These are phyloP conservation scores for Cornus controversa DNA, from an alignment of 148 eudicot genomes.

Conservation along the genomic window DNA sequence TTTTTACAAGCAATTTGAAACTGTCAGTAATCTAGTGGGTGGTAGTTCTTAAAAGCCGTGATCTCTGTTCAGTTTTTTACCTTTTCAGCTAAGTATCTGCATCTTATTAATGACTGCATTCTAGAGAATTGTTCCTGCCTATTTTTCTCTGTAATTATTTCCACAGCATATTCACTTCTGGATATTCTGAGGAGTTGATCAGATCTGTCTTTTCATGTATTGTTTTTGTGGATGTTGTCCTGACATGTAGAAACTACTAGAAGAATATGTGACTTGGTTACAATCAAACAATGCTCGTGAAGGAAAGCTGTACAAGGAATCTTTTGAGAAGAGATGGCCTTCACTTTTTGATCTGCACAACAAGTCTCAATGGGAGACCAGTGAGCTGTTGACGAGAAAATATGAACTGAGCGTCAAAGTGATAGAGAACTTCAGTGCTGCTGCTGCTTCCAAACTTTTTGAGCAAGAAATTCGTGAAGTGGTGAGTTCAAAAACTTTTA, in stretches of 20 bases:
- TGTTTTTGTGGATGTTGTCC: slow-evolving; percentile 5
- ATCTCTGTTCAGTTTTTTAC: neutral
- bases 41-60: neutral
- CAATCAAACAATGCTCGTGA: slow-evolving; percentile 54
- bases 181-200: neutral
- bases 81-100: neutral
- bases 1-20: no score
- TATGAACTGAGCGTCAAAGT: slow-evolving; percentile 50
- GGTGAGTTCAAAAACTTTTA: slow-evolving; percentile 44
- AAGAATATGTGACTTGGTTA: slow-evolving; percentile 71
- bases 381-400: slow-evolving; percentile 35
- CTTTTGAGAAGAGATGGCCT: slow-evolving; percentile 79
- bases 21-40: no score
- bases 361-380: slow-evolving; percentile 29
- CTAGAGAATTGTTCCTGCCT: neutral
- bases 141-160: neutral
- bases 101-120: neutral
- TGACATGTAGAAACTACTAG: slow-evolving; percentile 56
- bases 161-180: neutral
- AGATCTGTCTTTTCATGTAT: slow-evolving; percentile 7
- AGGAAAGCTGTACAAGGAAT: slow-evolving; percentile 52
- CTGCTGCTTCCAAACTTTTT: slow-evolving; percentile 74
- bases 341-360: slow-evolving; percentile 36
- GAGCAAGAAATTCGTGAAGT: slow-evolving; percentile 93
- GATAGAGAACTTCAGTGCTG: slow-evolving; percentile 59